A percentile compares a stretch with the other conserved stretches of the same genome.
These are phyloP conservation scores for Rubia balearica DNA, from an alignment of 305 asterid species.

Conservation along the genomic window DNA sequence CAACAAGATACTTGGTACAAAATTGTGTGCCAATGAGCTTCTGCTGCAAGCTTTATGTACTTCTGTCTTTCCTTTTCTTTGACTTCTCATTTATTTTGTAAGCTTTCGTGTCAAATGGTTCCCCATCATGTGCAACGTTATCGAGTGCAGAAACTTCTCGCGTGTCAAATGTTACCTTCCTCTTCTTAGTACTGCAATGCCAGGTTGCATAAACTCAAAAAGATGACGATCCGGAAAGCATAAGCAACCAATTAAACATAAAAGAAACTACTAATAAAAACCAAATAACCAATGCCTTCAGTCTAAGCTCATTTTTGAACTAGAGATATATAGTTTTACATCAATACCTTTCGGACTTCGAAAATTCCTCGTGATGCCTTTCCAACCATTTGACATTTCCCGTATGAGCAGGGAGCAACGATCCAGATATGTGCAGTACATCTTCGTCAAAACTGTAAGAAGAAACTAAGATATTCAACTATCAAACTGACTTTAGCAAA, in stretches of 20 bases:
- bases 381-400: constrained; percentile 55
- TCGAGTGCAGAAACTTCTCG: constrained; percentile 15
- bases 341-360: constrained; percentile 38
- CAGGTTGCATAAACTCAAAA: not conserved
- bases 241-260: not conserved
- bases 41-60: constrained; percentile 14
- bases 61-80: constrained; percentile 28
- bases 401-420: constrained; percentile 39
- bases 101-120: constrained; percentile 10
- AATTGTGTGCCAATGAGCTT: not conserved
- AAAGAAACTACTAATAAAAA: not conserved
- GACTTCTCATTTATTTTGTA: constrained; percentile 25
- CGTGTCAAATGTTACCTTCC: constrained; percentile 20
- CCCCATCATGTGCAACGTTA: constrained; percentile 13
- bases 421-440: constrained; percentile 49
- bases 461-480: constrained; percentile 8
- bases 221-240: not conserved
- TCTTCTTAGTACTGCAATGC: constrained; percentile 32
- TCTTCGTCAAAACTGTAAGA: constrained; percentile 54
- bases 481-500: constrained; percentile 3
- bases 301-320: not conserved
- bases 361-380: constrained; percentile 32
- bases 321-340: not conserved
- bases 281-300: not conserved
- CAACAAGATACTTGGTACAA: not conserved